Evolutionary conservation across 176 grass and related monocot species (phyloP), one percentile per base, ranked within the genome.

Genomic region (Avena eriantha): DNA sequence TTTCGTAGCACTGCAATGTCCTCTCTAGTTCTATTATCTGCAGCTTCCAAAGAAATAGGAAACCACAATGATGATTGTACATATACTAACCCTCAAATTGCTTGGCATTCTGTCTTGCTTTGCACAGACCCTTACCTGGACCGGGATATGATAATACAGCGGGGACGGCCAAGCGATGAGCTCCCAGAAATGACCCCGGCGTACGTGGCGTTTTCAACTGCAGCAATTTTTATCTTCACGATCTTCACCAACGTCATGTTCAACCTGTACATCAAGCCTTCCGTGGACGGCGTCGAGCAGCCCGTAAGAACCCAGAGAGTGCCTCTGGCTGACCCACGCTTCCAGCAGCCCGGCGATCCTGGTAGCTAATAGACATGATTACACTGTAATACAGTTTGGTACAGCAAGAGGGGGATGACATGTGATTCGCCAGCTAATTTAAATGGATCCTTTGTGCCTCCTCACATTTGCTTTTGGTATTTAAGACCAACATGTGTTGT

Each of bases 171-270:
- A 18, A 85, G 29, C 7, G 65, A 91, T 2, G 97, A 98, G 33
- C 77, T 94, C 77, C 94, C 97, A 4, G 90, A 96, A 79, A 69
- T 98, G 10, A 93, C 92, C 64, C 88, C 86, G 46, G 80, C 88
- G 13, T 98, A 84, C 22, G n/a, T 93, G 18, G 77, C 88, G 15
- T 98, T 93, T 81, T 88, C 92, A 11, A 91, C 86, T 1, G 70
- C 87, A 1, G 93, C 86, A 21, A 82, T 98, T 22, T 67, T 98
- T 0, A 79, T 98, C 41, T 72, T 96, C 80, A 98, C 97, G 5
- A 87, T 98, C 58, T 91, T 98, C 73, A 91, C 90, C 87, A 98
- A 94, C 83, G 80, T 98, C 33, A 82, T 98, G 65, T 98, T 96
- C 76, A 89, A 91, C 68, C 13, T 91, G 53, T 88, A 88, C 79